These are phyloP conservation scores for Colletotrichum lupini DNA, from an alignment of 2,329 filamentous ascomycete species.

Conservation along the genomic window DNA sequence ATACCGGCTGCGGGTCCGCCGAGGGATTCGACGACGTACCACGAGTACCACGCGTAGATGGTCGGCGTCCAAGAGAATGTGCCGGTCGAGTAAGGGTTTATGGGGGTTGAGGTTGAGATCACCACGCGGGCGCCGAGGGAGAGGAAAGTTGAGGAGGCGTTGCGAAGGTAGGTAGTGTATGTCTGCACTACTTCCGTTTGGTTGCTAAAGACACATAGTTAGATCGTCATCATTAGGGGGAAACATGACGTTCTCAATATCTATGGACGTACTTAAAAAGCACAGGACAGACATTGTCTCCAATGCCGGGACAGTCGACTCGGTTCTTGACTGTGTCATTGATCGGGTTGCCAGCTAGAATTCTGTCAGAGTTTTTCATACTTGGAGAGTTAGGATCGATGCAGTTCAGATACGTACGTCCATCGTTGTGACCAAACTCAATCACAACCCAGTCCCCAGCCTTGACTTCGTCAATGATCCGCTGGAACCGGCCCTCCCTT, in stretches of 20 bases:
- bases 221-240: background rate
- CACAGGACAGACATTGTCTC: conserved; percentile 65
- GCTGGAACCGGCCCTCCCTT: conserved; percentile 72
- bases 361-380: background rate
- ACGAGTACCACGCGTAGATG: conserved; percentile 67
- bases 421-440: conserved; percentile 80
- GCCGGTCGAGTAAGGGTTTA: conserved; percentile 70
- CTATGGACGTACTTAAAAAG: conserved; percentile 46
- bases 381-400: too few relatives aligned
- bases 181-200: conserved; percentile 66
- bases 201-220: background rate
- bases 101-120: conserved; percentile 64
- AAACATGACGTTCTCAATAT: fast-evolving
- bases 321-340: conserved; percentile 69
- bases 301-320: conserved; percentile 66
- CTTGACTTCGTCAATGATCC: conserved; percentile 62
- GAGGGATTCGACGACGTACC: conserved; percentile 39
- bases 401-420: conserved; percentile 41
- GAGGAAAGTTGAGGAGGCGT: conserved; percentile 64
- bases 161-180: conserved; percentile 68
- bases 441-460: conserved; percentile 75
- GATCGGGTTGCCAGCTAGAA: conserved; percentile 10
- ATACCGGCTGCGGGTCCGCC: conserved; percentile 52
- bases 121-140: conserved; percentile 70
- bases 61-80: conserved; percentile 57